A percentile compares a stretch with the other conserved stretches of the same genome.
These are phyloP conservation scores for Rhizomucor pusillus DNA, from an alignment of 371 early-diverging fungal genomes.

Conservation along the genomic window DNA sequence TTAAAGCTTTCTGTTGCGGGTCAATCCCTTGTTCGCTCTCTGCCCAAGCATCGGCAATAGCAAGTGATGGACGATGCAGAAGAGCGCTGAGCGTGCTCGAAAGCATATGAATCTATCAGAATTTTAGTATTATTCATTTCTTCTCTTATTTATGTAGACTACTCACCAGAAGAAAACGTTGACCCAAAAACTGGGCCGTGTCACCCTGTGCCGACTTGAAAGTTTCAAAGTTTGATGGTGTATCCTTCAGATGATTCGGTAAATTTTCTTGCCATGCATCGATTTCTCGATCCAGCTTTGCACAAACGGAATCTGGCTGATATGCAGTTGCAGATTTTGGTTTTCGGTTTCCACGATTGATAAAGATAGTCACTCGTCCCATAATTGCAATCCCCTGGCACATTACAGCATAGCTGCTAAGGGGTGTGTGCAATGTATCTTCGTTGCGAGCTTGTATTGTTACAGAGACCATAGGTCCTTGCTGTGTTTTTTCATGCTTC, in stretches of 20 bases:
- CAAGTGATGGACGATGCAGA: conserved; percentile 47
- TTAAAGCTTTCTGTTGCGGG: conserved; percentile 34
- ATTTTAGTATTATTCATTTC: not conserved
- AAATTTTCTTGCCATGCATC: conserved; percentile 44
- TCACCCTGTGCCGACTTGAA: conserved; percentile 2
- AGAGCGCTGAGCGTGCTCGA: conserved; percentile 49
- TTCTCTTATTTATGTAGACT: not conserved
- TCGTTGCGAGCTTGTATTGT: no score
- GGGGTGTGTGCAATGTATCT: no score
- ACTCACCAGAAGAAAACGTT: conserved; percentile 22
- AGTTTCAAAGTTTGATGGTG: conserved; percentile 31
- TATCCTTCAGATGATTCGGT: conserved; percentile 40
- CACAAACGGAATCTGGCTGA: conserved; percentile 44
- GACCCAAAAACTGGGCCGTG: conserved; percentile 12
- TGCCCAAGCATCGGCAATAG: conserved; percentile 19
- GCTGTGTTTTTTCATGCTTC: conserved; percentile 1
- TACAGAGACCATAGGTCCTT: no score
- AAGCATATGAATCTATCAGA: conserved; percentile 33
- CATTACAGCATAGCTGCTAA: no score
- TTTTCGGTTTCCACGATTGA: conserved; percentile 43
- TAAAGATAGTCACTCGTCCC: conserved; percentile 47
- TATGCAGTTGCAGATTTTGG: conserved; percentile 30
- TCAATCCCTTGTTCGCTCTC: conserved; percentile 26
- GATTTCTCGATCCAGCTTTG: conserved; percentile 38
- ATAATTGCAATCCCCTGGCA: conserved; percentile 16